phyloP scores from a whole-genome alignment of 192 early-diverging fungal genomes.

The Backusella morwellensis region DNA sequence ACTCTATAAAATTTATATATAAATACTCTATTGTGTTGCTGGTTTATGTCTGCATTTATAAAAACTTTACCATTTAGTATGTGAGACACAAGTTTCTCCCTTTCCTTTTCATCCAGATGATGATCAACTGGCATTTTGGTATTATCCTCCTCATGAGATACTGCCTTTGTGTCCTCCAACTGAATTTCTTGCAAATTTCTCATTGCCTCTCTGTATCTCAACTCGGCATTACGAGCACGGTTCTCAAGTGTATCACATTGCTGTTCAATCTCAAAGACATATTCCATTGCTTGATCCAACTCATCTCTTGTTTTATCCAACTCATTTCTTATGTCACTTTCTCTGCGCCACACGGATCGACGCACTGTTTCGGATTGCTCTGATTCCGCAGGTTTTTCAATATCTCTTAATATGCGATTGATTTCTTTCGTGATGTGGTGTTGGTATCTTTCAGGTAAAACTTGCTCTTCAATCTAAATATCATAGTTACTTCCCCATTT shows the following conservation, averaged over 20 bases:
- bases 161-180: neutral
- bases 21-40: too few relatives aligned
- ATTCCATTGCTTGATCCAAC: conserved; percentile 24
- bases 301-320: conserved; percentile 25
- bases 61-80: neutral
- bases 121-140: neutral
- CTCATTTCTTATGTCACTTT: conserved; percentile 40
- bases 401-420: conserved; percentile 76
- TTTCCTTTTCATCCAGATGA: neutral
- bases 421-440: conserved; percentile 79
- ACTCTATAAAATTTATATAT: conserved; percentile 13
- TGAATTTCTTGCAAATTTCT: conserved; percentile 15
- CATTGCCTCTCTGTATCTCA: conserved; percentile 23
- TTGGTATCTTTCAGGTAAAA: conserved; percentile 70
- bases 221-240: conserved; percentile 17
- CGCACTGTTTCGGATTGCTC: conserved; percentile 29
- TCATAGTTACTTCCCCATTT: neutral
- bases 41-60: neutral
- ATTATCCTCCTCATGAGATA: neutral
- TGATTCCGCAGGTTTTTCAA: conserved; percentile 44
- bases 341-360: conserved; percentile 35
- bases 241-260: conserved; percentile 25
- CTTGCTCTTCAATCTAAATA: conserved; percentile 74
- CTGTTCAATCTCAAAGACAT: conserved; percentile 23
- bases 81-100: neutral